A percentile compares a stretch with the other conserved stretches of the same genome.
Conservation (phyloP, 371 early-diverging fungal genomes). For the Circinella minor region DNA sequence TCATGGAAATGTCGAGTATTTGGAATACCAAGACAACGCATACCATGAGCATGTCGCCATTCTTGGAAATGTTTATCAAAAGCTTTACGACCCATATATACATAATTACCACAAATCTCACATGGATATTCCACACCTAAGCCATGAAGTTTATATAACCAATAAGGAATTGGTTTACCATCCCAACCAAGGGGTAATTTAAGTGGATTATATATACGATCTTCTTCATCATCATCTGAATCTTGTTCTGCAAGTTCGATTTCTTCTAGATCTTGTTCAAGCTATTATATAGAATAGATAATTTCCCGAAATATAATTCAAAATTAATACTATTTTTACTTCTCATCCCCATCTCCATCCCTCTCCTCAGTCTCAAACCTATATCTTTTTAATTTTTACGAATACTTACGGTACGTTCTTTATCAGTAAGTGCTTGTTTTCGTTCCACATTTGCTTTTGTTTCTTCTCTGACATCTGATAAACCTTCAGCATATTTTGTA, state of each 20-base stretch:
- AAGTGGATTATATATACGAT: conserved; percentile 94
- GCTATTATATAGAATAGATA: conserved; percentile 4
- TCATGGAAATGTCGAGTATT: conserved; percentile 94
- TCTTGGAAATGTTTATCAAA: conserved; percentile 97
- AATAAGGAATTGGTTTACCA: conserved; percentile 98
- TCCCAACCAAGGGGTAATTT: conserved; percentile 98
- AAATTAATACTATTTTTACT: too few species aligned
- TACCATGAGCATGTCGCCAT: conserved; percentile 94
- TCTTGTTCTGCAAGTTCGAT: conserved; percentile 76
- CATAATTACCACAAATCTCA: conserved; percentile 96
- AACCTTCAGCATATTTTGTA: conserved; percentile 60
- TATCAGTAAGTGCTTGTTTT: conserved; percentile 92
- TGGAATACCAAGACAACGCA: conserved; percentile 94
- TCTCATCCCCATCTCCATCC: too few species aligned
- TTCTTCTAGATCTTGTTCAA: conserved; percentile 76
- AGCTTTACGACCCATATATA: conserved; percentile 97
- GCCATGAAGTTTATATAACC: conserved; percentile 98
- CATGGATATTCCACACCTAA: conserved; percentile 94
- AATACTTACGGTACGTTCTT: conserved; percentile 74
- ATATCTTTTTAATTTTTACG: too few species aligned
- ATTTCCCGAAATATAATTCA: too few species aligned
- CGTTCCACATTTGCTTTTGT: conserved; percentile 90
- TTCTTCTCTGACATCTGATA: conserved; percentile 72
- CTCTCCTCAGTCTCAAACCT: too few species aligned
- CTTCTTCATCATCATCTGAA: conserved; percentile 86